phyloP scores from a whole-genome alignment of 1,139 yeast genomes.

The Hansenula sp. region DNA sequence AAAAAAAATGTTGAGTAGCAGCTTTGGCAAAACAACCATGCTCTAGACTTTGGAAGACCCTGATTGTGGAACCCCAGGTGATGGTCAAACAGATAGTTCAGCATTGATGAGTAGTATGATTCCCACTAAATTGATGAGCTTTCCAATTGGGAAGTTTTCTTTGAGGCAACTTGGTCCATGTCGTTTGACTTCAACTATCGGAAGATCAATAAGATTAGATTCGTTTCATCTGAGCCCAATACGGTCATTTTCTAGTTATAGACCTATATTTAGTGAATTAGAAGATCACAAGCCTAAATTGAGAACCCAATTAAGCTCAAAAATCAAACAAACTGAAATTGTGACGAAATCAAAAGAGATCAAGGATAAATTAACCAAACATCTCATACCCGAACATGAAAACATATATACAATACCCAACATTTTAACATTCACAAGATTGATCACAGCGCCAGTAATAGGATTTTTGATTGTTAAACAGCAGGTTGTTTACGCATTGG shows the following conservation, averaged over 20 bases:
- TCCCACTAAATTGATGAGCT: too few relatives aligned
- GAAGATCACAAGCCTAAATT: not conserved
- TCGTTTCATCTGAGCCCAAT: not conserved
- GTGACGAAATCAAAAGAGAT: conserved; percentile 15
- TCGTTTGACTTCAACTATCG: not conserved
- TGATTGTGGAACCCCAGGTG: too few relatives aligned
- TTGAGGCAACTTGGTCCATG: not conserved
- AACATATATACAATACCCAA: conserved; percentile 82
- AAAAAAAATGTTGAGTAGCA: too few relatives aligned
- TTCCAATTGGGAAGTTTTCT: too few relatives aligned
- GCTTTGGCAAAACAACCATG: too few relatives aligned
- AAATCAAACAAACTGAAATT: not conserved
- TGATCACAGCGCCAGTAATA: conserved; percentile 74
- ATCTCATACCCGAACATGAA: conserved; percentile 41
- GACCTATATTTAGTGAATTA: not conserved
- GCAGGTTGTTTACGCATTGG: conserved; percentile 58
- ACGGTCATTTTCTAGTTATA: not conserved
- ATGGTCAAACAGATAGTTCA: too few relatives aligned
- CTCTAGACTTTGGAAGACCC: too few relatives aligned
- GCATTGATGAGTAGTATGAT: too few relatives aligned
- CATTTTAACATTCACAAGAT: conserved; percentile 71
- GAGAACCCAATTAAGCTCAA: not conserved
- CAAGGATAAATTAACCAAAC: conserved; percentile 23
- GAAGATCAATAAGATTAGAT: conserved; percentile 1
- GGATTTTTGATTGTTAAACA: conserved; percentile 72